Percentiles rank a stretch among this genome's conserved stretches.
Conservation (phyloP, 2,329 filamentous ascomycete species). For the Xylariaceae sp. region DNA sequence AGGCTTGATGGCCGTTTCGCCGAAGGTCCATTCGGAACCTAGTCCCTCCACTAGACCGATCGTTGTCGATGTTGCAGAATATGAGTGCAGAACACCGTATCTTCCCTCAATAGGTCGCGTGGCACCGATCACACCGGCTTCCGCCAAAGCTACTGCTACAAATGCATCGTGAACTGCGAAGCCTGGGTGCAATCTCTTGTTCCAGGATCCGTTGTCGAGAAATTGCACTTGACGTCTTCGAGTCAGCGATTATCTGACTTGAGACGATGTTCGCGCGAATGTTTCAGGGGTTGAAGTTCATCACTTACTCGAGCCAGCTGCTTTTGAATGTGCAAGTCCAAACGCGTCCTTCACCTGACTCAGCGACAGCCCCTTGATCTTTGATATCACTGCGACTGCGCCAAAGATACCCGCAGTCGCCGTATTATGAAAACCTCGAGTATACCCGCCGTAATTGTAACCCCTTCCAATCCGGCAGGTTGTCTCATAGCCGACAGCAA, state of each 20-base stretch:
- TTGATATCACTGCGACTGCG: slow-evolving; percentile 24
- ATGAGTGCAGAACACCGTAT: slow-evolving; percentile 23
- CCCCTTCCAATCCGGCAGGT: slow-evolving; percentile 24
- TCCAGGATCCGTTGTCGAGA: slow-evolving; percentile 29
- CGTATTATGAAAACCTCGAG: slow-evolving; percentile 27
- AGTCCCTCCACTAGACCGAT: slow-evolving; percentile 17
- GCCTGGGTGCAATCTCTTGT: slow-evolving; percentile 28
- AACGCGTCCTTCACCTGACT: slow-evolving; percentile 21
- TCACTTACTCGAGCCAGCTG: slow-evolving; percentile 25
- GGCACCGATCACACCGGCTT: slow-evolving; percentile 23
- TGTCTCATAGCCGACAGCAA: slow-evolving; percentile 28
- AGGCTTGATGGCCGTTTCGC: slow-evolving; percentile 24
- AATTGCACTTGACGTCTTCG: too few relatives aligned
- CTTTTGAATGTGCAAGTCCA: slow-evolving; percentile 25
- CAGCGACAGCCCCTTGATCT: slow-evolving; percentile 19
- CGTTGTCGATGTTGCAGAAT: slow-evolving; percentile 15
- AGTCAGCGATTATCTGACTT: too few relatives aligned
- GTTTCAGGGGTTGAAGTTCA: too few relatives aligned
- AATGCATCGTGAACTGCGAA: slow-evolving; percentile 29
- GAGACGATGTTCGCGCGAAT: too few relatives aligned
- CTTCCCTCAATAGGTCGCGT: slow-evolving; percentile 22
- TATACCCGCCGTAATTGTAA: slow-evolving; percentile 23
- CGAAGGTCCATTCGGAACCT: slow-evolving; percentile 22
- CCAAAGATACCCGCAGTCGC: slow-evolving; percentile 26
- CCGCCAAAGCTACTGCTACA: slow-evolving; percentile 23